A percentile compares a stretch with the other conserved stretches of the same genome.
Conservation (phyloP, 2,329 filamentous ascomycete genomes). For the Tolypocladium pustulatum region DNA sequence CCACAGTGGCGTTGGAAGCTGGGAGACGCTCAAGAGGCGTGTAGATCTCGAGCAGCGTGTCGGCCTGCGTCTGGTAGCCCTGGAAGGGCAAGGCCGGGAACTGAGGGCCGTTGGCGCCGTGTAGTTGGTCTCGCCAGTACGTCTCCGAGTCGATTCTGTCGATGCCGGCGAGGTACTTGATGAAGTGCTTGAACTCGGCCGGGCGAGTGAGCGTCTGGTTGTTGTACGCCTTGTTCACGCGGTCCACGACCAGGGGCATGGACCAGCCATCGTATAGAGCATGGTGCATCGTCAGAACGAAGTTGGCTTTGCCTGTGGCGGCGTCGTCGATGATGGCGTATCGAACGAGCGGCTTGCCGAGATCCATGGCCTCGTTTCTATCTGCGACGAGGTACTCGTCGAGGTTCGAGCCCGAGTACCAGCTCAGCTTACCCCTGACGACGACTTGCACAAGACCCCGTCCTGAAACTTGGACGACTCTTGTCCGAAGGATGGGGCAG, state of each 20-base stretch:
- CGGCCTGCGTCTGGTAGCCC: conserved; percentile 38
- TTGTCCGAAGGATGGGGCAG: conserved; percentile 34
- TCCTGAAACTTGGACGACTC: conserved; percentile 34
- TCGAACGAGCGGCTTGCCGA: conserved; percentile 34
- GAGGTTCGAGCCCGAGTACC: conserved; percentile 21
- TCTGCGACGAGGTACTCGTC: conserved; percentile 30
- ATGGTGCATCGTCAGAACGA: conserved; percentile 46
- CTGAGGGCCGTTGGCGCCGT: conserved; percentile 32
- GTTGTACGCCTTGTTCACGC: conserved; percentile 34
- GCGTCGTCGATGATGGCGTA: conserved; percentile 29
- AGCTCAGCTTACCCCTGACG: conserved; percentile 26
- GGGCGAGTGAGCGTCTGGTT: conserved; percentile 18
- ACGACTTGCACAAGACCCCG: conserved; percentile 37
- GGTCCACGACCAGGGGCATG: conserved; percentile 37
- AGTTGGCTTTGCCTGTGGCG: conserved; percentile 22
- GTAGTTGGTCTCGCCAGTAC: conserved; percentile 36
- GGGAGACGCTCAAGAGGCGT: conserved; percentile 25
- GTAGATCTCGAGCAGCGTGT: conserved; percentile 43
- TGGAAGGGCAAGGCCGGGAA: conserved; percentile 37
- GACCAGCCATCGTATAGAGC: conserved; percentile 48
- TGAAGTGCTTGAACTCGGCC: conserved; percentile 37
- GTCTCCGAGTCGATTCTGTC: conserved; percentile 27
- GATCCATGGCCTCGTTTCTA: conserved; percentile 28
- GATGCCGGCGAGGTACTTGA: conserved; percentile 31
- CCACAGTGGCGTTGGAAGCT: conserved; percentile 34